Conservation (phyloP, 768 basidiomycete genomes). For the Amylocystis lapponica region DNA sequence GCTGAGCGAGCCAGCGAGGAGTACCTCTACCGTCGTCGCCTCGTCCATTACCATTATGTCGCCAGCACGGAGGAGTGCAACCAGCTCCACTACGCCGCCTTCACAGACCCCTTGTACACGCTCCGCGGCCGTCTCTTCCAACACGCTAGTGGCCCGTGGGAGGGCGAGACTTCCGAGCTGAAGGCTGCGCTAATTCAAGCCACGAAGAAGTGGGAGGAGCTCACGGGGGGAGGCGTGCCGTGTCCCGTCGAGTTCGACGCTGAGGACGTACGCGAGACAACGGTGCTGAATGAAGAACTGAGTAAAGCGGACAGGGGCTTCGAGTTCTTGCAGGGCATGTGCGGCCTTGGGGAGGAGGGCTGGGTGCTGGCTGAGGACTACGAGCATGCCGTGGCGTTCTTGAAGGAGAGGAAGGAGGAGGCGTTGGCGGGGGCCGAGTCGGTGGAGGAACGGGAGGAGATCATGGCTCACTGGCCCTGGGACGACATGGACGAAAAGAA, state of each 20-base stretch:
- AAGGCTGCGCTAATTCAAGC: constrained; percentile 38
- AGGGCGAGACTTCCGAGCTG: constrained; percentile 43
- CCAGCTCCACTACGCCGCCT: constrained; percentile 33
- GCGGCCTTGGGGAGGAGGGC: constrained; percentile 33
- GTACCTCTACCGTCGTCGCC: constrained; percentile 38
- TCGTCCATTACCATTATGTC: constrained; percentile 47
- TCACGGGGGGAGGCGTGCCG: constrained; percentile 16
- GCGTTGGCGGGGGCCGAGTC: constrained; percentile 23
- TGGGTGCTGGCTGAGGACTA: constrained; percentile 42
- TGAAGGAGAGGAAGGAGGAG: constrained; percentile 30
- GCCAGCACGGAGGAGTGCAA: constrained; percentile 40
- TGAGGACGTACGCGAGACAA: constrained; percentile 39
- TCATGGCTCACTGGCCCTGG: constrained; percentile 37
- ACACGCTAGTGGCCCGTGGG: constrained; percentile 41
- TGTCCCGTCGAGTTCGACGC: constrained; percentile 24
- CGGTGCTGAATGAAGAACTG: constrained; percentile 29
- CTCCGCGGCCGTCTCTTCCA: constrained; percentile 38
- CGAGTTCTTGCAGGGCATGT: constrained; percentile 20
- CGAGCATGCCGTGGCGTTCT: constrained; percentile 30
- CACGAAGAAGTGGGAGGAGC: constrained; percentile 18
- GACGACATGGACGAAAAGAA: constrained; percentile 45
- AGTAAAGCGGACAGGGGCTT: constrained; percentile 26
- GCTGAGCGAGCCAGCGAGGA: constrained; percentile 24
- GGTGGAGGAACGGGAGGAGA: constrained; percentile 34
- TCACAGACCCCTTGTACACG: constrained; percentile 31